phyloP scores from a whole-genome alignment of 345 rosid species.

The Rhizophora apiculata region DNA sequence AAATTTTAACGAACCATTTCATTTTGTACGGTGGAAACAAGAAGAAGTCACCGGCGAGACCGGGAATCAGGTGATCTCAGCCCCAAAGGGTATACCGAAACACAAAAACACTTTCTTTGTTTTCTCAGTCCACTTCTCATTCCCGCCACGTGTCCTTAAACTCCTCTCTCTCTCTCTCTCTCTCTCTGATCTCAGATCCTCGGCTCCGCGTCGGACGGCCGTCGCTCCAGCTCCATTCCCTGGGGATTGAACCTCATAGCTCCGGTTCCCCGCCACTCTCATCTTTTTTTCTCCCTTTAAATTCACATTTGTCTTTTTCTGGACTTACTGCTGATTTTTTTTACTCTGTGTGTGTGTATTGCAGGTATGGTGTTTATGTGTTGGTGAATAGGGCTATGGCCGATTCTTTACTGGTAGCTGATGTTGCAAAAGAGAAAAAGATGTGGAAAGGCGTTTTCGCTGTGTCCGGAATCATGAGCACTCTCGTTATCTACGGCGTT shows the following conservation, averaged over 20 bases:
- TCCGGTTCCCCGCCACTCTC: background rate
- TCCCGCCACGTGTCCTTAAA: background rate
- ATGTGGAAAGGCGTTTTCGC: conserved; percentile 72
- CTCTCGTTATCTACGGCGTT: conserved; percentile 90
- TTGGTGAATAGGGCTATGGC: conserved; percentile 61
- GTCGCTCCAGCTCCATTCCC: background rate
- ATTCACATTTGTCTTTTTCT: background rate
- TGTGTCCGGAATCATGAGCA: conserved; percentile 46
- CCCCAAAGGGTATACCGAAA: too few species aligned
- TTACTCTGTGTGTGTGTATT: too few species aligned
- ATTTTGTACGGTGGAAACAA: too few species aligned
- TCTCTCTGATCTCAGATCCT: conserved; percentile 9
- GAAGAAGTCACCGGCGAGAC: too few species aligned
- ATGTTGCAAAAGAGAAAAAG: conserved; percentile 44
- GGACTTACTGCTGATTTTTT: background rate
- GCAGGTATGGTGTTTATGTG: conserved; percentile 1
- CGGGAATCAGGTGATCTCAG: too few species aligned
- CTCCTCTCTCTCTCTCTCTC: background rate
- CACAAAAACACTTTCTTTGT: too few species aligned
- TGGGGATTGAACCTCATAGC: background rate
- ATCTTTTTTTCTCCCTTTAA: background rate
- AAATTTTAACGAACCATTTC: too few species aligned
- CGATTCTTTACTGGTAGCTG: conserved; percentile 38
- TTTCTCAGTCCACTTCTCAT: too few species aligned
- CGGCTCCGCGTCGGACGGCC: background rate